A percentile compares a stretch with the other conserved stretches of the same genome.
phyloP scores from a whole-genome alignment of 495 filamentous ascomycete genomes.

The Glonium stellatum region DNA sequence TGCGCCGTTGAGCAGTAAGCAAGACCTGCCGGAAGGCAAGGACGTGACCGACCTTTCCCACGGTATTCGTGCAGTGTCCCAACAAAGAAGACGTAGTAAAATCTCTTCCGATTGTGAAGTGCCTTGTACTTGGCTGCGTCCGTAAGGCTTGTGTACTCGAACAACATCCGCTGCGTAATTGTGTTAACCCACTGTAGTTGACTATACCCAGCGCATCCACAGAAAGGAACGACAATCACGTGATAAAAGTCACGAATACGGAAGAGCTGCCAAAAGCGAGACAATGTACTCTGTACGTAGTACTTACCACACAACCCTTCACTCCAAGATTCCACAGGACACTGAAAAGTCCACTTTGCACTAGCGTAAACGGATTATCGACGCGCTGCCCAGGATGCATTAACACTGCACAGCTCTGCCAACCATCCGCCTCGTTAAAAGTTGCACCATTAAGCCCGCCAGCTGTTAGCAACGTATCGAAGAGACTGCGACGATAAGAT shows the following conservation, averaged over 20 bases:
- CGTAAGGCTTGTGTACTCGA: neutral
- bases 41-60: neutral
- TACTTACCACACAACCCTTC: neutral
- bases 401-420: slow-evolving; percentile 4
- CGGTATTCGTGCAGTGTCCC: neutral
- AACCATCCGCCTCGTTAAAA: slow-evolving; percentile 12
- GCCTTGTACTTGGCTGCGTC: neutral
- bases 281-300: no score
- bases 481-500: neutral
- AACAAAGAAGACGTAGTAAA: neutral
- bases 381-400: slow-evolving; percentile 10
- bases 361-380: slow-evolving; percentile 15
- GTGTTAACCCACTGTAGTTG: neutral
- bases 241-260: neutral
- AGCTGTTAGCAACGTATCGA: neutral
- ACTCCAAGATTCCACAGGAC: slow-evolving; percentile 8
- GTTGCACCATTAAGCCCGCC: slow-evolving; percentile 12
- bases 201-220: neutral
- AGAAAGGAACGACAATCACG: neutral
- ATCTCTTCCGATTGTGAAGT: neutral
- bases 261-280: neutral
- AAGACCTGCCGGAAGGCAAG: neutral
- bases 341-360: slow-evolving; percentile 10
- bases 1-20: neutral
- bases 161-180: neutral